A percentile compares a stretch with the other conserved stretches of the same genome.
phyloP scores from a whole-genome alignment of 805 yeast genomes.

The Huiozyma naganishii region DNA sequence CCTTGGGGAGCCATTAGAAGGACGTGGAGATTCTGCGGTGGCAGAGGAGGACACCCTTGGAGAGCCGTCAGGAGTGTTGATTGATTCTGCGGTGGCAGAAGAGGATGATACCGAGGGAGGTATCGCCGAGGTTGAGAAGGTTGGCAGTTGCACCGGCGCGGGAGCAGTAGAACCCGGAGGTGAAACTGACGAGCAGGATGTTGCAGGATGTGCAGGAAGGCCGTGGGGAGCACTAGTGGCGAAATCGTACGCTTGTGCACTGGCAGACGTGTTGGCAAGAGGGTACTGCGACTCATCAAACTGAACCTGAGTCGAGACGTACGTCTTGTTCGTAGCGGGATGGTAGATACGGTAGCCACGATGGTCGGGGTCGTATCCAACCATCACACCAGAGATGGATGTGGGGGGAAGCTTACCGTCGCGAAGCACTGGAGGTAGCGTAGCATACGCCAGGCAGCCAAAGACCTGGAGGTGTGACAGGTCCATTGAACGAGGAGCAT shows the following conservation, averaged over 20 bases:
- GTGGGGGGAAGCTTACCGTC: not conserved
- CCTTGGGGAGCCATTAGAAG: no score
- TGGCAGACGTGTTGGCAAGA: not conserved
- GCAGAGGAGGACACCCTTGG: no score
- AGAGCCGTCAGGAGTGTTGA: no score
- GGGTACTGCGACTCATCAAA: constrained; percentile 6
- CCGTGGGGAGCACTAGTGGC: not conserved
- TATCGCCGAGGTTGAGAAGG: no score
- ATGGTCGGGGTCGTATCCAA: not conserved
- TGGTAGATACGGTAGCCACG: constrained; percentile 4
- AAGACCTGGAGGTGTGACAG: not conserved
- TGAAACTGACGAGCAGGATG: not conserved
- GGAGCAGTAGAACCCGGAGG: no score
- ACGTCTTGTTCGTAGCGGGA: not conserved
- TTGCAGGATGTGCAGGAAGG: not conserved
- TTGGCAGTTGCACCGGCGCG: no score
- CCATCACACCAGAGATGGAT: not conserved
- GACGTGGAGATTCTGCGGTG: no score
- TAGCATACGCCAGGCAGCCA: not conserved
- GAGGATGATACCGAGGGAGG: no score
- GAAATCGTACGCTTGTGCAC: constrained; percentile 1
- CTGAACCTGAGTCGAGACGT: constrained; percentile 1
- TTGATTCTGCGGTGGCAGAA: no score
- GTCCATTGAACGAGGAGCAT: not conserved
- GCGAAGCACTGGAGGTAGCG: not conserved